A percentile compares a stretch with the other conserved stretches of the same genome.
Evolutionary conservation across 768 basidiomycete genomes (phyloP).

Genomic region (Serendipita sp.): DNA sequence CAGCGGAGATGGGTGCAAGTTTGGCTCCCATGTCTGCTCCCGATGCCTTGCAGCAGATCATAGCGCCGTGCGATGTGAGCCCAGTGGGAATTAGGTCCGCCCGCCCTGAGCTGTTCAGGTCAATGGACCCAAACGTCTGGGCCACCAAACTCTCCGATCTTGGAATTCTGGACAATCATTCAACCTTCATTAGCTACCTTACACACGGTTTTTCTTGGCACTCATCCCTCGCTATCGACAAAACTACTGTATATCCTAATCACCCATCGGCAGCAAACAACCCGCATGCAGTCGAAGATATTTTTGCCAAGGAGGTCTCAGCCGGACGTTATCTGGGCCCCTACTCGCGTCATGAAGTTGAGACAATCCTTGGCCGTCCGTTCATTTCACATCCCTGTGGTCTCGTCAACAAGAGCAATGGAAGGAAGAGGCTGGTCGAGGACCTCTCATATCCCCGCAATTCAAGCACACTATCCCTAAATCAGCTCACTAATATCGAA

Average conservation of each 20-base stretch:
- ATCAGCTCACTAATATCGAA: neutral
- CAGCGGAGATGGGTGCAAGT: too few species aligned
- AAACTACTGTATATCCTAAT: conserved; percentile 11
- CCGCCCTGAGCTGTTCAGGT: too few species aligned
- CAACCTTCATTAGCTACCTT: too few species aligned
- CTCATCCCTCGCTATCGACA: neutral
- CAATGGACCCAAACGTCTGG: too few species aligned
- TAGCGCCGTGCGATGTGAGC: too few species aligned
- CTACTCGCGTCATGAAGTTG: conserved; percentile 12
- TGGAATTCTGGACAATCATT: too few species aligned
- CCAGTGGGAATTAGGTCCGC: too few species aligned
- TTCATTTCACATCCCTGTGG: conserved; percentile 19
- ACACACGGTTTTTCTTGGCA: neutral
- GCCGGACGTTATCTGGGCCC: conserved; percentile 11
- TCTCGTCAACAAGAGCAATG: conserved; percentile 13
- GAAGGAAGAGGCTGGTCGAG: neutral
- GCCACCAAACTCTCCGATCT: too few species aligned
- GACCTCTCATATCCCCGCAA: neutral
- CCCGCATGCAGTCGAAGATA: conserved; percentile 1
- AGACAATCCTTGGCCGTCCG: conserved; percentile 16
- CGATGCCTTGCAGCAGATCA: too few species aligned
- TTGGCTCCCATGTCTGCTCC: too few species aligned
- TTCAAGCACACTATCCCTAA: neutral
- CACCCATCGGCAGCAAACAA: conserved; percentile 6
- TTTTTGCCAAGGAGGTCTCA: conserved; percentile 4